Evolutionary conservation across 2,329 filamentous ascomycete species (phyloP), one percentile per base, ranked within the genome.

Genomic region (Xylariaceae sp.): DNA sequence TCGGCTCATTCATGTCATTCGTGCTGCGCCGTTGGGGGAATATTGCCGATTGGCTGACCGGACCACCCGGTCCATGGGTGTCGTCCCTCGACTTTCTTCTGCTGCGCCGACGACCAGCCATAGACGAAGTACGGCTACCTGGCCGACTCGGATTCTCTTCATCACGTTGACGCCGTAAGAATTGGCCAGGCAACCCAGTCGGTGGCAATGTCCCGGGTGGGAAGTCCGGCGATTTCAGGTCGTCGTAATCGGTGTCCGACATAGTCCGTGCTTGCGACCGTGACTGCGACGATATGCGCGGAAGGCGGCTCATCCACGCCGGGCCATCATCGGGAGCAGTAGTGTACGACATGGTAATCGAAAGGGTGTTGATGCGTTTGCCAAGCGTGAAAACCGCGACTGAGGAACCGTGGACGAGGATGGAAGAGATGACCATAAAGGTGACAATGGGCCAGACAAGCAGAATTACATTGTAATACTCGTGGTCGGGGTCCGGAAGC

Each of bases 351-450:
- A 98, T 85, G 35, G 92, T 95, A 40, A 98, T 70, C 1, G 86
- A 89, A 46, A 98, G 64, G 0, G 92, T 96, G 63, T 96, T 96
- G 73, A 98, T 98, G 40, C 85, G 89, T 61, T 96, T 98, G 50
- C 92, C 92, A 2, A 98, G 75, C 0, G 92, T 96, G 51, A 98
- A 98, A 7, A 98, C 92, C 5, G 92, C 92, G 48, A 98, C 83
- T 0, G 92, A 96, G n/a, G 92, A 96, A 15, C 92, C 92, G 52
- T 98, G 92, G 1, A 98, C 86, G 23, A 96, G 63, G 50, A 98
- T 98, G 10, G 92, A 98, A 3, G 84, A 74, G 33, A 98, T 85
- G 40, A 98, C 90, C 51, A 98, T 67, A 60, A 98, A 98, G 1
- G 86, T 87, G 0, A 85, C 86, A 38, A 98, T 89, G 0, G 92